Base-by-base conservation (phyloP, 139 green algal species). In the Chlorella sorokiniana region DNA sequence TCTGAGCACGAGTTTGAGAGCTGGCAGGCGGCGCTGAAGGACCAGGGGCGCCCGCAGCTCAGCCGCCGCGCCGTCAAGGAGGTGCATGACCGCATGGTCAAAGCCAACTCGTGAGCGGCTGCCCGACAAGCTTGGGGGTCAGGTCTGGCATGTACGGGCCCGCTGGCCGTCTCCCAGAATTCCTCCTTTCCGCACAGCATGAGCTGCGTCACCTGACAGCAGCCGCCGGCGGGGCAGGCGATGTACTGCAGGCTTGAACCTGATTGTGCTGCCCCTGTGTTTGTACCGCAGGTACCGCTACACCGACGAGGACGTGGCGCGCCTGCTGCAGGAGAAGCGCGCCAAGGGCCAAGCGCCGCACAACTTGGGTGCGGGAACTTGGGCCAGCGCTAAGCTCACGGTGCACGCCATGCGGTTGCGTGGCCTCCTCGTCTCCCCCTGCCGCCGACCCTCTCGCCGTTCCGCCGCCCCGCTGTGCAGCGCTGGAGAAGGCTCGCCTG, bases 271-370 rank as follows among this genome's bases (percentile, higher is more conserved):
- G 14, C 14, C 16, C 48, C 48, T 31, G 29, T 37, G 27, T 40
- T 25, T 37, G 38, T 6, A 5, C 7, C 38, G 65, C 81, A 91
- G 80, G 22, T 90, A 92, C 73, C 83, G 48, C 5, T 93, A 91
- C 87, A 91, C 89, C 6, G 82, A 84, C 1, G 85, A 70, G 27
- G 90, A 93, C 76, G 88, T 93, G 48, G 68, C 76, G 52, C 61
- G 64, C 35, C 83, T 91, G 69, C 54, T 93, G 35, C 74, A 86
- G 27, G 78, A 88, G 41, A 92, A 92, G 81, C 78, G 81, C 7
- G 63, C 63, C 10, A 78, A 78, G 62, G 88, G 84, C 0, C 38
- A 14, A 20, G 77, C 37, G 9, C 44, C 51, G 23, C 72, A 70
- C 72, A 91, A 90, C 68, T 37, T 52, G 33, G 74, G 74, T 81